phyloP scores from a whole-genome alignment of 805 yeast species.

The Scheffersomyces stipitis region DNA sequence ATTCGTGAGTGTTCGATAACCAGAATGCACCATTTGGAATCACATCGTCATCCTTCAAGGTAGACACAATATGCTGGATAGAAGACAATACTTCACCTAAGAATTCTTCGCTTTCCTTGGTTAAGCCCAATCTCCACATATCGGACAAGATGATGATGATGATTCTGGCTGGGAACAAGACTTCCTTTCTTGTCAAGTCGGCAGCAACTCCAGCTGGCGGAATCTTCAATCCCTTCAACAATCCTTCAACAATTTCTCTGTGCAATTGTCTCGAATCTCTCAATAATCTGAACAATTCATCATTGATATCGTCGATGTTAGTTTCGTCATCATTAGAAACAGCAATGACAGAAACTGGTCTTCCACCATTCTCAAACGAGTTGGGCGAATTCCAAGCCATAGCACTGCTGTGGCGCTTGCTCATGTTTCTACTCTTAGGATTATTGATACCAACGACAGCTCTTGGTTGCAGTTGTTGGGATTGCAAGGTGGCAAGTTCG shows the following conservation, averaged over 20 bases:
- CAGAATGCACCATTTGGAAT: slow-evolving; percentile 95
- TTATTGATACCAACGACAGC: slow-evolving; percentile 23
- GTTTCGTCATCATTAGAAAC: slow-evolving; percentile 53
- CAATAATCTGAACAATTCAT: slow-evolving; percentile 67
- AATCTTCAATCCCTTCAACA: slow-evolving; percentile 78
- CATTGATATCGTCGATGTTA: slow-evolving; percentile 67
- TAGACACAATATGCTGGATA: slow-evolving; percentile 79
- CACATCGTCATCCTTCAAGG: slow-evolving; percentile 81
- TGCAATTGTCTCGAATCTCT: slow-evolving; percentile 73
- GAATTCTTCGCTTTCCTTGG: slow-evolving; percentile 87
- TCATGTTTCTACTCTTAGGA: slow-evolving; percentile 31
- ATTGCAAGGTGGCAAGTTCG: slow-evolving; percentile 49
- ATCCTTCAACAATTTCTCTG: slow-evolving; percentile 81
- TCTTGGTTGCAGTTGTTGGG: slow-evolving; percentile 29
- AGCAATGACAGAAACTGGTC: slow-evolving; percentile 65
- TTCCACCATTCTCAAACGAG: slow-evolving; percentile 42
- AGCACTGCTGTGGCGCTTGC: slow-evolving; percentile 44
- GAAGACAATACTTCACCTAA: slow-evolving; percentile 85
- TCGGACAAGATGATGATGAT: slow-evolving; percentile 89
- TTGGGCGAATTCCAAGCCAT: slow-evolving; percentile 33
- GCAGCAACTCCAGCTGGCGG: slow-evolving; percentile 86
- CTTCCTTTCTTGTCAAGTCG: slow-evolving; percentile 82
- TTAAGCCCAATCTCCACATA: slow-evolving; percentile 97
- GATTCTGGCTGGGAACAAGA: slow-evolving; percentile 93
- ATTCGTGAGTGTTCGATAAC: slow-evolving; percentile 94